These are phyloP conservation scores for Anthracocystis walkeri DNA, from an alignment of 1,284 basidiomycete genomes.

Conservation along the genomic window DNA sequence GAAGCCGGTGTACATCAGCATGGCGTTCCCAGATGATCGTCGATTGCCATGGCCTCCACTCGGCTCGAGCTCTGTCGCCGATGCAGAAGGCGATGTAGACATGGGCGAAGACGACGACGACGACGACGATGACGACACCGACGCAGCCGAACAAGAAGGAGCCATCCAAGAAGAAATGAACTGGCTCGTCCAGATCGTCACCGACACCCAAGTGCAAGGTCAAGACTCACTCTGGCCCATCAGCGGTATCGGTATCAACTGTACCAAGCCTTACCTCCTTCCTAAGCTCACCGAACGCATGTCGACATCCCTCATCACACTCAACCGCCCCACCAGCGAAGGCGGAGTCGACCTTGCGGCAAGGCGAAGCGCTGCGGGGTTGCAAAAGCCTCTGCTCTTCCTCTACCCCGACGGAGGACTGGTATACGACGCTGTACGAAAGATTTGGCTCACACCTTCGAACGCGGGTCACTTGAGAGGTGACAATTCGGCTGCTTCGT, in stretches of 20 bases:
- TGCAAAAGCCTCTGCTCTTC: conserved; percentile 55
- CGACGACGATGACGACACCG: conserved; percentile 26
- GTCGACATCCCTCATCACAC: conserved; percentile 33
- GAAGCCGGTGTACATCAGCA: conserved; percentile 57
- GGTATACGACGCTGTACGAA: conserved; percentile 56
- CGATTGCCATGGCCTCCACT: conserved; percentile 51
- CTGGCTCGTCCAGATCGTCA: conserved; percentile 45
- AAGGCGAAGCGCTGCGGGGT: conserved; percentile 8
- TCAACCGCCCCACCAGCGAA: conserved; percentile 22
- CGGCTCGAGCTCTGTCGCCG: neutral
- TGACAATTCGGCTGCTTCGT: conserved; percentile 35
- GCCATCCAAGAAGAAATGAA: conserved; percentile 46
- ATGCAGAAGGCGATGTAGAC: conserved; percentile 31
- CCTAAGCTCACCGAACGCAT: conserved; percentile 42
- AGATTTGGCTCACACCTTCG: conserved; percentile 48
- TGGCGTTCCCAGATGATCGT: conserved; percentile 50
- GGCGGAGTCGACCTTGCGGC: conserved; percentile 28
- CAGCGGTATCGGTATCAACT: conserved; percentile 62
- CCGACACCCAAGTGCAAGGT: conserved; percentile 38
- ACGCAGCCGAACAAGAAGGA: conserved; percentile 18
- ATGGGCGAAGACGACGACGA: conserved; percentile 39
- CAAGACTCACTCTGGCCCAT: conserved; percentile 45
- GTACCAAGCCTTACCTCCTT: conserved; percentile 60
- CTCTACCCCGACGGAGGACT: conserved; percentile 64
- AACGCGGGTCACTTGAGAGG: conserved; percentile 16